Evolutionary conservation across 2,329 filamentous ascomycete species (phyloP).

Genomic region (Fusarium proliferatum): DNA sequence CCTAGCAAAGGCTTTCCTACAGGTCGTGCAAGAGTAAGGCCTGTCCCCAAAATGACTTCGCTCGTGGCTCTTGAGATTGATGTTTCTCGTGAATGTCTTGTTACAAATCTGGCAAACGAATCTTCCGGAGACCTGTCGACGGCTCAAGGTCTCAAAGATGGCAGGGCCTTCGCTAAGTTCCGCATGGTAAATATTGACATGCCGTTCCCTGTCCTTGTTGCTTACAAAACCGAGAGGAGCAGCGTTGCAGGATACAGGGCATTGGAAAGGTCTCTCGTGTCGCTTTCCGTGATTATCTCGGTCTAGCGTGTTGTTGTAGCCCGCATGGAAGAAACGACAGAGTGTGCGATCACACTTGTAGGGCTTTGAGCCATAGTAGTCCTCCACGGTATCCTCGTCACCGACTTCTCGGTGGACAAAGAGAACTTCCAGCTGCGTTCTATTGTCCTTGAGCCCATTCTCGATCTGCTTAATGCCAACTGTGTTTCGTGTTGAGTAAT

Average conservation of each 20-base stretch:
- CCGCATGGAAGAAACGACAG: conserved; percentile 3
- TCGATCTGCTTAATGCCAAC: not conserved
- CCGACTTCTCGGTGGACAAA: not conserved
- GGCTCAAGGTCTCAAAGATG: not conserved
- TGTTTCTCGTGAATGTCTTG: not conserved
- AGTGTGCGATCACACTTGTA: not conserved
- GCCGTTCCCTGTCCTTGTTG: not conserved
- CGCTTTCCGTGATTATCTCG: not conserved
- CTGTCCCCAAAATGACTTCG: conserved; percentile 4
- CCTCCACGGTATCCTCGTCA: not conserved
- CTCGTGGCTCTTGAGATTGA: not conserved
- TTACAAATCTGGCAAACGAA: not conserved
- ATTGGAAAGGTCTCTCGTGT: not conserved
- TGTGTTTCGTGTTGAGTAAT: not conserved
- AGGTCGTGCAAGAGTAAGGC: not conserved
- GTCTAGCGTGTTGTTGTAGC: not conserved
- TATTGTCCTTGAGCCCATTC: not conserved
- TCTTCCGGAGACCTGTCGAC: not conserved
- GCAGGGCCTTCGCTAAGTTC: rapidly evolving
- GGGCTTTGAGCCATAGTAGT: not conserved
- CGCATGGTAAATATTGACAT: not conserved
- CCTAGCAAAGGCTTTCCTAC: not conserved
- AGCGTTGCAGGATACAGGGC: not conserved
- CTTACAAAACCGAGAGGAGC: not conserved
- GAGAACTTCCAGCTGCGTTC: not conserved